A percentile compares a stretch with the other conserved stretches of the same genome.
phyloP scores from a whole-genome alignment of 176 grass and related monocot genomes.

The Urochloa ruziziensis region DNA sequence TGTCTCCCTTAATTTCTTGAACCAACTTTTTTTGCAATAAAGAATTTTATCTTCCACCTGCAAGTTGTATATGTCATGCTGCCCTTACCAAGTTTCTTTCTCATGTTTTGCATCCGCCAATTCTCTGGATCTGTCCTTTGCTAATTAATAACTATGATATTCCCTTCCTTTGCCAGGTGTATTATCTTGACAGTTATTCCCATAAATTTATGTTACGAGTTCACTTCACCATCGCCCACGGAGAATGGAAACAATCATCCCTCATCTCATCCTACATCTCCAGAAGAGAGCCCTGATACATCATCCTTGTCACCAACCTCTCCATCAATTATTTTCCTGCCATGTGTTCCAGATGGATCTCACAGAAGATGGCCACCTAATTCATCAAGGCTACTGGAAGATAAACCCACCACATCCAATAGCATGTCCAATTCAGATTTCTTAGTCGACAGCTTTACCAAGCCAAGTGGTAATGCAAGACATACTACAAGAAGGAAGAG shows the following conservation, averaged over 20 bases:
- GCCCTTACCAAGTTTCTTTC: not conserved
- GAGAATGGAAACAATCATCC: slow-evolving; percentile 14
- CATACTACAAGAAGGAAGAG: slow-evolving; percentile 60
- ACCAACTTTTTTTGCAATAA: slow-evolving; percentile 18
- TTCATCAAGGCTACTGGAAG: slow-evolving; percentile 29
- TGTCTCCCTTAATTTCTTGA: not conserved
- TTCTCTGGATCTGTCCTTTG: not conserved
- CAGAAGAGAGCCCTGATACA: slow-evolving; percentile 19
- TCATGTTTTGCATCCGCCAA: not conserved
- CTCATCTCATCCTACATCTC: slow-evolving; percentile 14
- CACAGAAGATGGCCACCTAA: slow-evolving; percentile 27
- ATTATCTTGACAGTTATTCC: slow-evolving; percentile 15
- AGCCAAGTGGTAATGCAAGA: slow-evolving; percentile 35
- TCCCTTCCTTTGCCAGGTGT: slow-evolving; percentile 11
- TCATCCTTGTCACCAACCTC: slow-evolving; percentile 10
- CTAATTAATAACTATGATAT: not conserved
- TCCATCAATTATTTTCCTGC: not conserved
- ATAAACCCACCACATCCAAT: slow-evolving; percentile 28
- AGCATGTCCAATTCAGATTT: slow-evolving; percentile 55
- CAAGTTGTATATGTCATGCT: not conserved
- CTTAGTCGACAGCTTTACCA: slow-evolving; percentile 39
- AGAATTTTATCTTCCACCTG: not conserved
- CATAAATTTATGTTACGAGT: not conserved
- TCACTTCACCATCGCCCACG: not conserved
- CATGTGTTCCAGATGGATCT: slow-evolving; percentile 26